Evolutionary conservation across 2,329 filamentous ascomycete species (phyloP).

Genomic region (Calonectria henricotiae): DNA sequence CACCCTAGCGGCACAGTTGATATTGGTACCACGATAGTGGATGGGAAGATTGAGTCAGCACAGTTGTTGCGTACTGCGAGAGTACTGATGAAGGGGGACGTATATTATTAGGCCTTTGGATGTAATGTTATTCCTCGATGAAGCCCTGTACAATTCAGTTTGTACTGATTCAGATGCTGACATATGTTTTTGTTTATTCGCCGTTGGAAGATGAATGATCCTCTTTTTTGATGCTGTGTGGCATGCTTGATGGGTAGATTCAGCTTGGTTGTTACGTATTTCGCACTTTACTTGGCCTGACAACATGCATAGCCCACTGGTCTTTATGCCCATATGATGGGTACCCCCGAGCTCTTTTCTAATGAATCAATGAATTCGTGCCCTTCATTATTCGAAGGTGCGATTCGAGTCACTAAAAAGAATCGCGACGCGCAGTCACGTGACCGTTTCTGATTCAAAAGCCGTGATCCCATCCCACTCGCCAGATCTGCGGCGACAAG

Average conservation of each 20-base stretch:
- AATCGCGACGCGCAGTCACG: conserved; percentile 4
- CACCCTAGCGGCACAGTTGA: conserved; percentile 67
- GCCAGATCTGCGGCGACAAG: background rate
- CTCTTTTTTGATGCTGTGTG: background rate
- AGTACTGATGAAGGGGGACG: conserved; percentile 67
- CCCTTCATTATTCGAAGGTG: background rate
- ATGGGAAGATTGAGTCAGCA: conserved; percentile 63
- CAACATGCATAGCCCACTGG: background rate
- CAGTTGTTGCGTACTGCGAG: conserved; percentile 66
- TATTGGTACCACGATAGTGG: conserved; percentile 61
- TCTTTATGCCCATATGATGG: too few relatives aligned
- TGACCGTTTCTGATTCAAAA: background rate
- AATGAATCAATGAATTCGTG: background rate
- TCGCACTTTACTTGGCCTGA: too few relatives aligned
- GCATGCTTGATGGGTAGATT: background rate
- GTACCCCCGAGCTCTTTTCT: background rate
- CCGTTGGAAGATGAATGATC: too few relatives aligned
- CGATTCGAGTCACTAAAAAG: background rate
- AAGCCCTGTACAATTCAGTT: background rate
- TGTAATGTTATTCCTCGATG: background rate
- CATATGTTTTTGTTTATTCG: background rate
- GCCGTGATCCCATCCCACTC: background rate
- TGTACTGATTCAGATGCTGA: background rate
- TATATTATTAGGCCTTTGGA: conserved; percentile 59
- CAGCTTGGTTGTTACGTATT: background rate